Conservation (phyloP, 116 monocot species). For the Phalaenopsis hybrid region DNA sequence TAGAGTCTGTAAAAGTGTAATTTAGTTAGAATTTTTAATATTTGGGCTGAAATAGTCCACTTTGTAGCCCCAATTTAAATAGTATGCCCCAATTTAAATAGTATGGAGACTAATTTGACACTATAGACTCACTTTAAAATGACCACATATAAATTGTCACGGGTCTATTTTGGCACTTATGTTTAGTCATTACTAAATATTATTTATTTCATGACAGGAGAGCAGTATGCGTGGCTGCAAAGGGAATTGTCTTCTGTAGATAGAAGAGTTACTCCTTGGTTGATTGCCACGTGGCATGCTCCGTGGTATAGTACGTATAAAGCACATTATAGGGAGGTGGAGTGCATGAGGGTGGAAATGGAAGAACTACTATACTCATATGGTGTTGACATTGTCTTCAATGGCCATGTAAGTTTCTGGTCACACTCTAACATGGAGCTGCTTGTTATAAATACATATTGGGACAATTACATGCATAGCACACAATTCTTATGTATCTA, state of each 20-base stretch:
- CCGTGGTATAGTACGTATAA: conserved; percentile 88
- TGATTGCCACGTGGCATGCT: conserved; percentile 87
- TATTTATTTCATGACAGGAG: conserved; percentile 26
- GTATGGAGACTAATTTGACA: too few relatives aligned
- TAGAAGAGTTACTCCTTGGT: conserved; percentile 76
- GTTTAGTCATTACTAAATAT: too few relatives aligned
- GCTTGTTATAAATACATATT: not conserved
- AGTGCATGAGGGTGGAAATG: conserved; percentile 93
- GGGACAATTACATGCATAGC: too few relatives aligned
- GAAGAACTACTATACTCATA: conserved; percentile 75
- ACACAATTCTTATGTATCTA: too few relatives aligned
- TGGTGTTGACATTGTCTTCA: conserved; percentile 88
- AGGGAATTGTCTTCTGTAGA: conserved; percentile 62
- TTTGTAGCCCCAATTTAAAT: too few relatives aligned
- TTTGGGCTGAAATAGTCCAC: too few relatives aligned
- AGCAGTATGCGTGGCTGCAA: conserved; percentile 80
- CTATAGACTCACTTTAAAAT: too few relatives aligned
- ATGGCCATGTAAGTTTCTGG: conserved; percentile 66
- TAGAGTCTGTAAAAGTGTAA: too few relatives aligned
- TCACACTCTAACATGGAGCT: not conserved
- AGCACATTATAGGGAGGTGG: conserved; percentile 79
- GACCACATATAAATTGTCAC: too few relatives aligned
- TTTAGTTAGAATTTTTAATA: too few relatives aligned
- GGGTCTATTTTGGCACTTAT: not conserved
- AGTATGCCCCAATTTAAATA: too few relatives aligned